Conservation (phyloP, 495 filamentous ascomycete genomes). For the Tuber brumale region DNA sequence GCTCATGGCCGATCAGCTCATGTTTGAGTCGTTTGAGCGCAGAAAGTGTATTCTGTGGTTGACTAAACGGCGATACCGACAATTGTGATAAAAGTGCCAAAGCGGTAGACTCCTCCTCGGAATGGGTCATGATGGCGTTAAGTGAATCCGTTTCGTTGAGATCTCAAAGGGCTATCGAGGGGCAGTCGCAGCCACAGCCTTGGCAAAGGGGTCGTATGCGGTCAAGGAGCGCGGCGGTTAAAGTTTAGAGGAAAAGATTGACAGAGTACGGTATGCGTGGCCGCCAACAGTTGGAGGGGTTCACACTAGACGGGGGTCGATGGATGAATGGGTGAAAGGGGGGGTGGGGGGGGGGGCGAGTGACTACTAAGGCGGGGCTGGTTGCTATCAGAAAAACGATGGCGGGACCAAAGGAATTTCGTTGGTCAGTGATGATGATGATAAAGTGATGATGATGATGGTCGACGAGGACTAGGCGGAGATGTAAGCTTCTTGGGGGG, state of each 20-base stretch:
- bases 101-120: constrained; percentile 39
- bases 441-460: not conserved
- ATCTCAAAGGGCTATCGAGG: not conserved
- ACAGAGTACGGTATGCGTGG: constrained; percentile 28
- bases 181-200: not conserved
- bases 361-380: not conserved
- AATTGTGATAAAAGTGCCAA: constrained; percentile 57
- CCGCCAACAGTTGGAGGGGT: constrained; percentile 31
- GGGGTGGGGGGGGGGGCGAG: constrained; percentile 3
- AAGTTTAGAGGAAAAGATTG: constrained; percentile 32
- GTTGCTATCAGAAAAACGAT: constrained; percentile 20
- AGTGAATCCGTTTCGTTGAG: constrained; percentile 4
- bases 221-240: constrained; percentile 28
- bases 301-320: constrained; percentile 13
- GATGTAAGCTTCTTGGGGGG: constrained; percentile 25
- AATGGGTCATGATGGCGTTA: constrained; percentile 40
- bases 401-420: constrained; percentile 18
- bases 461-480: not conserved
- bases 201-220: constrained; percentile 14
- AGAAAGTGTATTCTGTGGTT: constrained; percentile 55
- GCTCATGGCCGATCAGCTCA: constrained; percentile 78
- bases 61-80: constrained; percentile 50
- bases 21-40: constrained; percentile 74
- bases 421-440: not conserved
- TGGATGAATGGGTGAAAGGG: constrained; percentile 16